Conservation (phyloP, 2,329 filamentous ascomycete species). For the Colletotrichum tropicale region DNA sequence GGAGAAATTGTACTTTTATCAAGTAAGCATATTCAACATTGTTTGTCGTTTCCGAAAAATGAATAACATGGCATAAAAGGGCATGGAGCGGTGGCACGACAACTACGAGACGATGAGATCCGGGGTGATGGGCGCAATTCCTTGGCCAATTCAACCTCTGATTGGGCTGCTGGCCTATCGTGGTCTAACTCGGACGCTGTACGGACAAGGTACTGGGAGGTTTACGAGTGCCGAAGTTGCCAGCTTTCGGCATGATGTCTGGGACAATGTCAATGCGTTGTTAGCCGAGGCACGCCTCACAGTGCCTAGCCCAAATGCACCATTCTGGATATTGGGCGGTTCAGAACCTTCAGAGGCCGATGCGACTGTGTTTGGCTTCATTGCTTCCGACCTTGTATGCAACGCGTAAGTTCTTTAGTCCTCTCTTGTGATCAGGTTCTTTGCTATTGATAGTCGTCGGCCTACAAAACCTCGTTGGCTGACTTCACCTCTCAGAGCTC, state of each 20-base stretch:
- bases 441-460: not conserved
- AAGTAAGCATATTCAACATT: not conserved
- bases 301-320: constrained; percentile 24
- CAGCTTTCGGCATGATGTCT: constrained; percentile 52
- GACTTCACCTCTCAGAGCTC: not conserved
- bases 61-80: constrained; percentile 29
- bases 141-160: constrained; percentile 55
- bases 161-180: constrained; percentile 56
- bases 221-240: constrained; percentile 54
- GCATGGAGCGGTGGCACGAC: constrained; percentile 60
- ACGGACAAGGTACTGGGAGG: constrained; percentile 61
- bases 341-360: constrained; percentile 61
- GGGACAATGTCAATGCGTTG: constrained; percentile 53
- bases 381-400: constrained; percentile 55
- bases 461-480: not conserved
- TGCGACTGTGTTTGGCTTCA: constrained; percentile 61
- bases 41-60: not conserved
- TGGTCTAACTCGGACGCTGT: constrained; percentile 43
- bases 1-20: constrained; percentile 64
- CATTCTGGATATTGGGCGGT: constrained; percentile 64
- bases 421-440: not conserved
- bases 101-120: constrained; percentile 66
- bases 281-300: constrained; percentile 39
- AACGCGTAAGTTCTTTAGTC: constrained; percentile 49
- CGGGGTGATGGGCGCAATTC: constrained; percentile 49